Percentiles rank a stretch among this genome's conserved stretches.
phyloP scores from a whole-genome alignment of 2,329 filamentous ascomycete species.

The Lojkania enalia region DNA sequence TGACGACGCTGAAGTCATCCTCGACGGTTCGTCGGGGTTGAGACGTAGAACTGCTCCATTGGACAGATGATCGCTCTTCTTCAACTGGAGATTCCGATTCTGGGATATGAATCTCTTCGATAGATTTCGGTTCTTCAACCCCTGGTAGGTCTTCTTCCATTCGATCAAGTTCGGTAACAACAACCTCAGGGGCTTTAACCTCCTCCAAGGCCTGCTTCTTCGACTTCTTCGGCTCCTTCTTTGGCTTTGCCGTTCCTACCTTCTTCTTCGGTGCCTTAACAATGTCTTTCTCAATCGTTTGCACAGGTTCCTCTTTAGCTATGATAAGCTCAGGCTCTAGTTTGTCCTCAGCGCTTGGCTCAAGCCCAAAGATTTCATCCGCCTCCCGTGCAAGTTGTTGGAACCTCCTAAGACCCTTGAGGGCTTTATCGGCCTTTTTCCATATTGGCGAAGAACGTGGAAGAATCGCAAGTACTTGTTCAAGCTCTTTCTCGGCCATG shows the following conservation, averaged over 20 bases:
- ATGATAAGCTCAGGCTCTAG: slow-evolving; percentile 39
- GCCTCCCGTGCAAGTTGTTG: slow-evolving; percentile 84
- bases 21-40: slow-evolving; percentile 66
- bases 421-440: slow-evolving; percentile 70
- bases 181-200: slow-evolving; percentile 40
- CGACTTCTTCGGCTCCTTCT: slow-evolving; percentile 81
- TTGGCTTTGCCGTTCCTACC: slow-evolving; percentile 59
- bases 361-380: slow-evolving; percentile 65
- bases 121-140: slow-evolving; percentile 26
- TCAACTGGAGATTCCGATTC: slow-evolving; percentile 32
- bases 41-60: slow-evolving; percentile 63
- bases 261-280: slow-evolving; percentile 37
- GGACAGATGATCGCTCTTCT: slow-evolving; percentile 55
- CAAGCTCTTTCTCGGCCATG: slow-evolving; percentile 66
- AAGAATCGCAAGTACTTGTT: slow-evolving; percentile 58
- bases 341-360: slow-evolving; percentile 52
- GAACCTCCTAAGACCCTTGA: slow-evolving; percentile 58
- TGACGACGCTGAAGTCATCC: slow-evolving; percentile 64
- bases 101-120: slow-evolving; percentile 31
- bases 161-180: slow-evolving; percentile 57
- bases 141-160: slow-evolving; percentile 39
- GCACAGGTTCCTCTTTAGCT: slow-evolving; percentile 49
- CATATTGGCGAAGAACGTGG: slow-evolving; percentile 67
- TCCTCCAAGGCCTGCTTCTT: slow-evolving; percentile 63
- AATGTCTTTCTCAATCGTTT: slow-evolving; percentile 40